A percentile compares a stretch with the other conserved stretches of the same genome.
Conservation (phyloP, 192 early-diverging fungal genomes). For the Coemansia sp. region DNA sequence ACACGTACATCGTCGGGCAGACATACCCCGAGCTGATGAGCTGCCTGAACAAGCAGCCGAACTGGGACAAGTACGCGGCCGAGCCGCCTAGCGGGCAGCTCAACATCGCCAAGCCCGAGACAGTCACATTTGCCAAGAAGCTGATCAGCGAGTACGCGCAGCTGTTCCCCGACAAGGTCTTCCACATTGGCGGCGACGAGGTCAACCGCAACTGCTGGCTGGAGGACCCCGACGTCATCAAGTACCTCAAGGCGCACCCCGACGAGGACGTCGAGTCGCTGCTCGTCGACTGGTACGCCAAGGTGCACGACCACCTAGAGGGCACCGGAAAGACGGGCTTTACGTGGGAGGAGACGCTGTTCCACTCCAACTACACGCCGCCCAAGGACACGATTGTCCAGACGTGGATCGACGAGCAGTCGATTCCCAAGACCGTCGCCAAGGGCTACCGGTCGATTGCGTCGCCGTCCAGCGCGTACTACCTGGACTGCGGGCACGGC, state of each 20-base stretch:
- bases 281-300: constrained; percentile 34
- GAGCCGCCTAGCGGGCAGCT: constrained; percentile 73
- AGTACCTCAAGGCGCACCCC: constrained; percentile 3
- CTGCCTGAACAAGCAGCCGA: constrained; percentile 51
- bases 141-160: constrained; percentile 57
- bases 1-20: constrained; percentile 50
- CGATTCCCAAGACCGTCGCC: constrained; percentile 38
- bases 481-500: constrained; percentile 65
- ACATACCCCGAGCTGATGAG: constrained; percentile 48
- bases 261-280: not conserved
- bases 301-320: constrained; percentile 43
- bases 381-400: constrained; percentile 55
- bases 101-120: constrained; percentile 54
- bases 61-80: constrained; percentile 49
- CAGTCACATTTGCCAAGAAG: constrained; percentile 53
- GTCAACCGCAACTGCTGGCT: constrained; percentile 58
- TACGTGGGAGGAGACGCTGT: constrained; percentile 65
- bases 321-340: constrained; percentile 52
- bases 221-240: constrained; percentile 18
- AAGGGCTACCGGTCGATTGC: constrained; percentile 59
- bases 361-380: constrained; percentile 37
- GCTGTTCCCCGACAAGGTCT: constrained; percentile 57
- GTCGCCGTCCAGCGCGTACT: constrained; percentile 52
- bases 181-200: constrained; percentile 70
- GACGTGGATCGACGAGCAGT: constrained; percentile 55